Conservation (phyloP, 176 grass and related monocot genomes). For the Themeda triandra region DNA sequence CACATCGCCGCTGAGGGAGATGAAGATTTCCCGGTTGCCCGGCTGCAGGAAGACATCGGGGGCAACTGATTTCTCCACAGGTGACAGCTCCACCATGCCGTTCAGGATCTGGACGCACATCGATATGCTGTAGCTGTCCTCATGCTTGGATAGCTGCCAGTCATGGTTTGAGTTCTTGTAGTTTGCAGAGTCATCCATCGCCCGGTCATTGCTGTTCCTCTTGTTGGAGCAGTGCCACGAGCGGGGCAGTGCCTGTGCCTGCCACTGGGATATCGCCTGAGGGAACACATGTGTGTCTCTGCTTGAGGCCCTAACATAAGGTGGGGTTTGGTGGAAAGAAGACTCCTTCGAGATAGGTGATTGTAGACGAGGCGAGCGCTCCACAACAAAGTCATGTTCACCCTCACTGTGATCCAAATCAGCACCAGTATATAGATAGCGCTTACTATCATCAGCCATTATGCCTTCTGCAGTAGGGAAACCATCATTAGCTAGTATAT, state of each 20-base stretch:
- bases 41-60: constrained; percentile 62
- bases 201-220: constrained; percentile 30
- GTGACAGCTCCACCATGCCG: constrained; percentile 58
- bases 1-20: constrained; percentile 54
- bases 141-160: constrained; percentile 38
- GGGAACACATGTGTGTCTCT: constrained; percentile 48
- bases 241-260: constrained; percentile 23
- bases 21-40: constrained; percentile 67
- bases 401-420: constrained; percentile 49
- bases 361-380: constrained; percentile 45
- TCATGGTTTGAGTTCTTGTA: constrained; percentile 42
- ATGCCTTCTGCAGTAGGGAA: constrained; percentile 42
- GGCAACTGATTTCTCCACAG: constrained; percentile 72
- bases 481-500: not conserved
- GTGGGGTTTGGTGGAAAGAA: constrained; percentile 58
- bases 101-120: constrained; percentile 70
- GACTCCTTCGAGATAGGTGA: constrained; percentile 76
- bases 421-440: constrained; percentile 47
- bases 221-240: constrained; percentile 46
- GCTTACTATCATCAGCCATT: constrained; percentile 42
- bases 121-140: constrained; percentile 58
- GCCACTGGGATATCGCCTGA: constrained; percentile 38
- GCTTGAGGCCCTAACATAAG: constrained; percentile 37
- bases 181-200: constrained; percentile 34
- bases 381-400: constrained; percentile 43